Percentiles rank a stretch among this genome's conserved stretches.
Conservation (phyloP, 495 filamentous ascomycete genomes). For the Penicillium robsamsonii region DNA sequence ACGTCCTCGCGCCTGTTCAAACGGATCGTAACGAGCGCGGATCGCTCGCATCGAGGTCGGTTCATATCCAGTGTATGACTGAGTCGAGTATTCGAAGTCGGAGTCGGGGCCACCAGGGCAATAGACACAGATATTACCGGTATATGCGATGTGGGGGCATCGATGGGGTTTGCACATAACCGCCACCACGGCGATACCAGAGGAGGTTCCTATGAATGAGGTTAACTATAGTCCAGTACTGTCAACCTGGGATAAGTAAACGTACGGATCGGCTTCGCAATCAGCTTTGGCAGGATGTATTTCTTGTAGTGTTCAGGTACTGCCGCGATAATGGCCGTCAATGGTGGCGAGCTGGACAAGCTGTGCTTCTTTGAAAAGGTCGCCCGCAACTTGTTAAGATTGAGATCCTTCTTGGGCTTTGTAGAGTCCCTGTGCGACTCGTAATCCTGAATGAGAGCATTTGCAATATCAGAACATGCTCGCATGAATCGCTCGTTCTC, state of each 20-base stretch:
- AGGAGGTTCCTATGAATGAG: constrained; percentile 69
- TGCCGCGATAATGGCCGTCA: constrained; percentile 95
- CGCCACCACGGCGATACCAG: constrained; percentile 97
- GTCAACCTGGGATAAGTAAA: neutral
- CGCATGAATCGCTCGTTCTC: constrained; percentile 92
- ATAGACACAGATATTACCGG: constrained; percentile 98
- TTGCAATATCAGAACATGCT: constrained; percentile 93
- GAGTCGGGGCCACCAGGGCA: constrained; percentile 96
- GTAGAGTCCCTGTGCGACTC: constrained; percentile 71
- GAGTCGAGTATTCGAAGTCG: constrained; percentile 98
- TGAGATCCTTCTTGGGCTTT: constrained; percentile 77
- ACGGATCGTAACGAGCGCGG: constrained; percentile 94
- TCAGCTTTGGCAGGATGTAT: constrained; percentile 91
- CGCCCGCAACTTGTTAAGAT: constrained; percentile 83
- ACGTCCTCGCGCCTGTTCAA: constrained; percentile 92
- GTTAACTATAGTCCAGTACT: constrained; percentile 15
- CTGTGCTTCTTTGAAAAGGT: constrained; percentile 91
- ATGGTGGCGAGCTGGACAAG: constrained; percentile 77
- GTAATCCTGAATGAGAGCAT: constrained; percentile 87
- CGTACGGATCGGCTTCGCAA: constrained; percentile 93
- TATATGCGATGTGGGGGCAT: constrained; percentile 96
- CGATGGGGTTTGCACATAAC: constrained; percentile 99
- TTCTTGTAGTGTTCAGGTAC: constrained; percentile 99
- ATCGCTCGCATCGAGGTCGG: constrained; percentile 98
- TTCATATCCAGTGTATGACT: constrained; percentile 97